Percentiles rank a stretch among this genome's conserved stretches.
Conservation (phyloP, 176 grass and related monocot genomes). For the Carex pumila region DNA sequence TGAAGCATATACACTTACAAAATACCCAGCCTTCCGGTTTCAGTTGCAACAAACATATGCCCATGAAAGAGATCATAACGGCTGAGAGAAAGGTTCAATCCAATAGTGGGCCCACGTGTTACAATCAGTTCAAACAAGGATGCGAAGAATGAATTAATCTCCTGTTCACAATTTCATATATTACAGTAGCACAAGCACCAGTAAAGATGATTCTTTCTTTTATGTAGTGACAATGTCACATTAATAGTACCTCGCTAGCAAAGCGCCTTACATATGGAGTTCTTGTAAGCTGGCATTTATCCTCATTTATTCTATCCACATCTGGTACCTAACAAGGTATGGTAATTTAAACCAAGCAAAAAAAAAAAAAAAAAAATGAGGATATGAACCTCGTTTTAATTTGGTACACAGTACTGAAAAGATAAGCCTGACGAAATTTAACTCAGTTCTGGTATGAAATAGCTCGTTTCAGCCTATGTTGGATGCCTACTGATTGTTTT, state of each 20-base stretch:
- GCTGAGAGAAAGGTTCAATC: conserved; percentile 66
- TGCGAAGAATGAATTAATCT: conserved; percentile 75
- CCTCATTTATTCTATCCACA: conserved; percentile 42
- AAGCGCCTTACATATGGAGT: conserved; percentile 67
- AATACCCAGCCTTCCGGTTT: conserved; percentile 65
- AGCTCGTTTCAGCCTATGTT: not conserved
- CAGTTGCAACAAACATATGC: conserved; percentile 71
- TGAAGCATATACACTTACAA: conserved; percentile 43
- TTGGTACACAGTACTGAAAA: not conserved
- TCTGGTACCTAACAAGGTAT: conserved; percentile 57
- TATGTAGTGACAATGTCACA: not conserved
- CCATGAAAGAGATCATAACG: conserved; percentile 86
- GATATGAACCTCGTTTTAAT: not conserved
- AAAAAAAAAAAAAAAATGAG: not conserved
- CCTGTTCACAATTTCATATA: conserved; percentile 37
- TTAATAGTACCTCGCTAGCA: conserved; percentile 33
- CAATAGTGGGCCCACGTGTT: conserved; percentile 49
- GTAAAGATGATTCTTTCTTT: not conserved
- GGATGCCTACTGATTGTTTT: not conserved
- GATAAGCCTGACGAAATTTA: not conserved
- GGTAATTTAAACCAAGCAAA: not conserved
- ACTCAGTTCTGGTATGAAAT: not conserved
- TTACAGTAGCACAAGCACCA: conserved; percentile 4
- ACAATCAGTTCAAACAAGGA: conserved; percentile 84
- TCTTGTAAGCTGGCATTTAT: conserved; percentile 79